These are phyloP conservation scores for Macaranga tanarius DNA, from an alignment of 441 rosid species.

Conservation along the genomic window DNA sequence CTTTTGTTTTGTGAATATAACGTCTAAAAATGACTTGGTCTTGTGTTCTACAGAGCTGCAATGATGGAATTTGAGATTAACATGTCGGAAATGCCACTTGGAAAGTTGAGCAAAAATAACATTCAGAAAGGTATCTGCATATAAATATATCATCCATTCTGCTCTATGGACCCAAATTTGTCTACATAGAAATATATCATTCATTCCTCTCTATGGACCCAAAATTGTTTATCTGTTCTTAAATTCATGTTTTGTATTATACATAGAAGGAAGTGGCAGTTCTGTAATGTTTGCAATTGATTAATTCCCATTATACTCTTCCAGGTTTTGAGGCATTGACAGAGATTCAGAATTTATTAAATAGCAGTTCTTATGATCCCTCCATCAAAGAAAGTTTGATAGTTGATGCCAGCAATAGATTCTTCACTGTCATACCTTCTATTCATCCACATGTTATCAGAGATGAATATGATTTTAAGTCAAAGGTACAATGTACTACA, in stretches of 20 bases:
- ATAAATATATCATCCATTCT: conserved; percentile 10
- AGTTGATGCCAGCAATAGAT: conserved; percentile 89
- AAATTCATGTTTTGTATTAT: conserved; percentile 14
- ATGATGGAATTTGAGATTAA: conserved; percentile 98
- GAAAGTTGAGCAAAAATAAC: conserved; percentile 88
- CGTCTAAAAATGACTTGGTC: conserved; percentile 18
- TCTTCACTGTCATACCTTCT: conserved; percentile 91
- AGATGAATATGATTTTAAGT: conserved; percentile 86
- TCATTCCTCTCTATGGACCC: conserved; percentile 6
- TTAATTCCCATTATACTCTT: conserved; percentile 17
- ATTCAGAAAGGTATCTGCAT: conserved; percentile 68
- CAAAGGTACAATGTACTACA: conserved; percentile 55
- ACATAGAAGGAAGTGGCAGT: conserved; percentile 6
- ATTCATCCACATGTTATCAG: conserved; percentile 83
- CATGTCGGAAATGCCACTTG: conserved; percentile 98
- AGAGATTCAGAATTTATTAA: conserved; percentile 80
- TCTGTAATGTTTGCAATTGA: conserved; percentile 5
- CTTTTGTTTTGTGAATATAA: conserved; percentile 15
- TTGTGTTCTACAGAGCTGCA: conserved; percentile 69
- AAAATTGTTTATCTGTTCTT: conserved; percentile 8
- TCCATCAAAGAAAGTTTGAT: conserved; percentile 73
- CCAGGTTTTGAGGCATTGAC: conserved; percentile 96
- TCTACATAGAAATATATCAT: conserved; percentile 10
- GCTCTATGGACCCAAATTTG: conserved; percentile 2
- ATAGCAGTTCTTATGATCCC: conserved; percentile 41